Evolutionary conservation across 2,329 filamentous ascomycete species (phyloP).

Genomic region (Teratosphaeria viscida): DNA sequence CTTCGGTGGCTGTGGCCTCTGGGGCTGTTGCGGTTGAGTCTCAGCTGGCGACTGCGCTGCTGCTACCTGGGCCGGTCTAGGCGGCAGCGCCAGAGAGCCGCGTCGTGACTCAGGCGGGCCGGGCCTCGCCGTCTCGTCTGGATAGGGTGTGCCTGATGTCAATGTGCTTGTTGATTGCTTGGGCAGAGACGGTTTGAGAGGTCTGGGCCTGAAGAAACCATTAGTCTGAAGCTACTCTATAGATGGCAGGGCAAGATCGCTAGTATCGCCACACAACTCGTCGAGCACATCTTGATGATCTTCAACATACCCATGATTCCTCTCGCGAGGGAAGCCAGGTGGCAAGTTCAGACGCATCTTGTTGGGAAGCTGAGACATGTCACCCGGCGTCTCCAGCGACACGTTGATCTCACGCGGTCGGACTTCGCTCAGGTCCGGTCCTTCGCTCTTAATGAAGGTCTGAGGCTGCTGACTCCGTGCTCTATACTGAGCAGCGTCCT

Average conservation of each 20-base stretch:
- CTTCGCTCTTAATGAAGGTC: constrained; percentile 19
- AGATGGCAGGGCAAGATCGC: background rate
- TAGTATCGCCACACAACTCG: constrained; percentile 5
- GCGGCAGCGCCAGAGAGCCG: constrained; percentile 26
- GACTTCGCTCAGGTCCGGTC: constrained; percentile 4
- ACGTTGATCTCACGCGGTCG: constrained; percentile 10
- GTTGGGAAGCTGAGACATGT: constrained; percentile 16
- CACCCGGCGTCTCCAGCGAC: constrained; percentile 12
- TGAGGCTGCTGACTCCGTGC: constrained; percentile 11
- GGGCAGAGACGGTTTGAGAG: background rate
- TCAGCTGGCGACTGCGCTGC: background rate
- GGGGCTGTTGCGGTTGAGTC: constrained; percentile 3
- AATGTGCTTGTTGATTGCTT: background rate
- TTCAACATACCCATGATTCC: constrained; percentile 19
- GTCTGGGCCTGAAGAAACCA: constrained; percentile 2
- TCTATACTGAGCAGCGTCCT: constrained; percentile 25
- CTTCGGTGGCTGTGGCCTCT: constrained; percentile 5
- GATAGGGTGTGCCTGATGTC: background rate
- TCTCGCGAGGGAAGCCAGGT: constrained; percentile 6
- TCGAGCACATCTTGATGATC: constrained; percentile 11
- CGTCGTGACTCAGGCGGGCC: constrained; percentile 11
- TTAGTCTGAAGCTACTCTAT: constrained; percentile 5
- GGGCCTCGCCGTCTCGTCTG: background rate
- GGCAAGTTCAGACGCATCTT: constrained; percentile 14
- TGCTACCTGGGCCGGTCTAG: constrained; percentile 16